Conservation (phyloP, 2,329 filamentous ascomycete genomes). For the Nemania diffusa region DNA sequence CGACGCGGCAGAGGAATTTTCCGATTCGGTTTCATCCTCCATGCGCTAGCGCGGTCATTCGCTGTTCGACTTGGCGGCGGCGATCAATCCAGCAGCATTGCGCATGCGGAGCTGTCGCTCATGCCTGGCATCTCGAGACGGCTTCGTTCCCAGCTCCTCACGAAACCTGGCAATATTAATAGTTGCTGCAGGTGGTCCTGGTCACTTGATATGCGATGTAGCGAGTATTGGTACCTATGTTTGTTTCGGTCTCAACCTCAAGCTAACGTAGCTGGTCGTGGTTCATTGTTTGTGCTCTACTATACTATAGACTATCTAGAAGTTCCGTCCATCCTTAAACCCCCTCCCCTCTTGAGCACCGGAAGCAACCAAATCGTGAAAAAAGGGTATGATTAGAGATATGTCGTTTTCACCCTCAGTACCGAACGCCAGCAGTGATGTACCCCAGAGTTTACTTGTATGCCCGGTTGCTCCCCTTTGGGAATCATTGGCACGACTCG, state of each 20-base stretch:
- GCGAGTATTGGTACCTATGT: background rate
- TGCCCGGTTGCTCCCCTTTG: constrained; percentile 3
- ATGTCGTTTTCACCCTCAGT: constrained; percentile 18
- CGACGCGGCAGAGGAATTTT: background rate
- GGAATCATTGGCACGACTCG: background rate
- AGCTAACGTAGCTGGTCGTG: constrained; percentile 7
- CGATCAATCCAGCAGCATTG: constrained; percentile 21
- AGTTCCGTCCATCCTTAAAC: background rate
- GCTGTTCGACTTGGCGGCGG: constrained; percentile 22
- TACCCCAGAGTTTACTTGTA: background rate
- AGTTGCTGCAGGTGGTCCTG: too few species aligned
- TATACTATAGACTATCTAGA: constrained; percentile 23
- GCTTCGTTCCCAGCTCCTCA: background rate
- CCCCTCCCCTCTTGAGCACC: constrained; percentile 21
- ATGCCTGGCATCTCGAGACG: background rate
- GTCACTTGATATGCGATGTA: background rate
- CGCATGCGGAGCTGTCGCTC: background rate
- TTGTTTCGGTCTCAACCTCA: constrained; percentile 10
- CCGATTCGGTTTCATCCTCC: constrained; percentile 13
- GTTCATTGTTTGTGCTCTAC: constrained; percentile 23
- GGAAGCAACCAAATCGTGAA: constrained; percentile 22
- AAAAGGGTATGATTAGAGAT: constrained; percentile 13
- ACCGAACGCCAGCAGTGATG: constrained; percentile 28
- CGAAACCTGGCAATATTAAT: background rate
- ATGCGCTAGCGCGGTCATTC: background rate